Evolutionary conservation across 306 rosid species (phyloP), one percentile per base, ranked within the genome.

Genomic region (Vigna trinervia): DNA sequence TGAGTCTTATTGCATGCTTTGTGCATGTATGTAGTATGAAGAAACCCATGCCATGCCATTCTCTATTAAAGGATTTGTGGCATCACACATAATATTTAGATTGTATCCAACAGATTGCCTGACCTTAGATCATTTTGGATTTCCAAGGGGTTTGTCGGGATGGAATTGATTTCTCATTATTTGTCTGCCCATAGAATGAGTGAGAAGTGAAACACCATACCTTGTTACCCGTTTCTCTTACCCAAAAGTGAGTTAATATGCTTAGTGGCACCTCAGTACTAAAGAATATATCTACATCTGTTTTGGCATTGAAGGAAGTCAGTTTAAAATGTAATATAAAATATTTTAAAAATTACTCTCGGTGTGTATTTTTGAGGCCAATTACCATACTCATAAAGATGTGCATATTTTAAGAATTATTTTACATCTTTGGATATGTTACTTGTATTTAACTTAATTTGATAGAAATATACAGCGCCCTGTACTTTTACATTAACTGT

Each of bases 171-270:
- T 5, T 45, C 4, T 15, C 39, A 48, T 26, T 59, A 28, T 51
- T 74, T 72, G 19, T 41, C 9, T 62, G 41, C 39, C 19, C 9
- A 0, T 45, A 20, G 32, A 64, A 53, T 51, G 68, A 5, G 51
- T 65, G 60, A 41, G 34, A 65, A 59, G 26, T 26, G 22, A 23
- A 58, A 58, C 22, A 32, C 50, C 65, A 57, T 20, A 74, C 46
- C 48, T 58, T 58, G 1, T 32, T 39, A 38, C 48, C 45, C 7
- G 46, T 56, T 80, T 74, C 53, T 58, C 38, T 47, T 47, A 8
- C 57, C 38, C 48, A 68, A 38, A 50, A 56, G 13, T 68, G 50
- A 80, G 46, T 50, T 64, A 68, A n/a, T 45, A 64, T 65, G 67
- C 47, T 41, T 60, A 65, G 23, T 63, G 67, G 17, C 51, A 38